A percentile compares a stretch with the other conserved stretches of the same genome.
phyloP scores from a whole-genome alignment of 345 rosid genomes.

The Psidium friedrichsthalianum region DNA sequence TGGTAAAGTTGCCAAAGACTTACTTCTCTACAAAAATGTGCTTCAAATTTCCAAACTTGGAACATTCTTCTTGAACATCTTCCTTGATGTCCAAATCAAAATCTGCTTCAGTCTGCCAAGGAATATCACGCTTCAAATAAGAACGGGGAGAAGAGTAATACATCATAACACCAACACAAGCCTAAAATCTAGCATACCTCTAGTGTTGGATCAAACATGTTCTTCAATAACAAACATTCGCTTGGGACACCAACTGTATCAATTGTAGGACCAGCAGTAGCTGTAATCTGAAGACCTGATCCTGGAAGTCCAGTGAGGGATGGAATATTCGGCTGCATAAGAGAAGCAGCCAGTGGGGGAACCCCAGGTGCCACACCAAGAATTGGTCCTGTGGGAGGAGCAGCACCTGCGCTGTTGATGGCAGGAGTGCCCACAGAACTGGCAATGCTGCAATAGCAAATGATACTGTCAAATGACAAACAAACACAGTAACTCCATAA shows the following conservation, averaged over 20 bases:
- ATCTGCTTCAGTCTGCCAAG: constrained; percentile 66
- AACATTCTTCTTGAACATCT: constrained; percentile 76
- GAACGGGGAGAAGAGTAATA: background rate
- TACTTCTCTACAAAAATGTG: constrained; percentile 84
- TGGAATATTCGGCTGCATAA: constrained; percentile 35
- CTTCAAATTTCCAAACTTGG: constrained; percentile 63
- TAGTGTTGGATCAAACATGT: constrained; percentile 79
- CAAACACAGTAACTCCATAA: background rate
- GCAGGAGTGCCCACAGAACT: constrained; percentile 13
- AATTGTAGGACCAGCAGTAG: constrained; percentile 19
- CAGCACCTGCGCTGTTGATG: constrained; percentile 28
- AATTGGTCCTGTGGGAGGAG: constrained; percentile 30
- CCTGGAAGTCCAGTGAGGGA: constrained; percentile 42
- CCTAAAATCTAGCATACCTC: constrained; percentile 36
- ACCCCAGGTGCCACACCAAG: constrained; percentile 27
- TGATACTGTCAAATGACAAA: background rate
- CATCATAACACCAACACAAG: background rate
- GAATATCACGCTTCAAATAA: background rate
- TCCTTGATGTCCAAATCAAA: constrained; percentile 88
- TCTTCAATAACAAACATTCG: constrained; percentile 74
- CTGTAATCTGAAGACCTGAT: constrained; percentile 32
- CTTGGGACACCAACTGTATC: constrained; percentile 68
- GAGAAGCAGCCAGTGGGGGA: constrained; percentile 44
- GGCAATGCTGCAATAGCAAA: background rate
- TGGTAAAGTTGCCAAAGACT: constrained; percentile 1